Base-by-base conservation (phyloP, 2,329 filamentous ascomycete species). In the Xylaria arbuscula region DNA sequence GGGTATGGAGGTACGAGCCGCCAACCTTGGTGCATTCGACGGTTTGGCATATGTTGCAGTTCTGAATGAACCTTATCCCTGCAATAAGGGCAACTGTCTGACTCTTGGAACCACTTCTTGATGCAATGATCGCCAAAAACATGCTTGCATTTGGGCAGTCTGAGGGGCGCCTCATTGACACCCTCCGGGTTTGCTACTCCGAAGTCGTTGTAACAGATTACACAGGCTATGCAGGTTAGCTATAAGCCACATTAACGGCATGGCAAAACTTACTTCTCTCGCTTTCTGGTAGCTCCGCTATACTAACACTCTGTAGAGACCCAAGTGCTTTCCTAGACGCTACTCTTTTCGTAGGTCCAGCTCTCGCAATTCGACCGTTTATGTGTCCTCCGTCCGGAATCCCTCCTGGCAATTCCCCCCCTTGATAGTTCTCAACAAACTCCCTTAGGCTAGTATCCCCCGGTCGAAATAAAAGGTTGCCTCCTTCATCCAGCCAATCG, bases 171-270 rank as follows among this genome's bases (percentile, higher is more conserved):
- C 74, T 91, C 89, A 54, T 81, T 83, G 22, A 87, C 78, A 1
- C 88, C 88, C 70, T 90, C 89, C 0, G 88, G 87, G 34, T 84
- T 88, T 66, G 80, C 76, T 15, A 84, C 80, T 40, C 87, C 87
- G 72, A 86, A 90, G 9, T 89, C 87, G 70, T 89, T 89, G 74
- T 90, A 90, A 78, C 88, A 90, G 67, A 90, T 90, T 22, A 87
- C 83, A 74, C 88, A 90, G 15, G 79, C 88, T 90, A 60, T 56
- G 64, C 72, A 74, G 62, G 59, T 74, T 69, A 75, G 68, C 60
- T 40, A 62, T 0, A 51, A 13, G 54, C 22, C 17, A 34, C 57
- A 36, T 13, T 32, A 61, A 8, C 22, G 36, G 53, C 40, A 63
- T 59, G 19, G 1, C 1, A 58, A 45, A 32, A 69, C 84, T 77